Percentiles rank a stretch among this genome's conserved stretches.
Conservation (phyloP, 2,329 filamentous ascomycete species). For the Talaromyces marneffei region DNA sequence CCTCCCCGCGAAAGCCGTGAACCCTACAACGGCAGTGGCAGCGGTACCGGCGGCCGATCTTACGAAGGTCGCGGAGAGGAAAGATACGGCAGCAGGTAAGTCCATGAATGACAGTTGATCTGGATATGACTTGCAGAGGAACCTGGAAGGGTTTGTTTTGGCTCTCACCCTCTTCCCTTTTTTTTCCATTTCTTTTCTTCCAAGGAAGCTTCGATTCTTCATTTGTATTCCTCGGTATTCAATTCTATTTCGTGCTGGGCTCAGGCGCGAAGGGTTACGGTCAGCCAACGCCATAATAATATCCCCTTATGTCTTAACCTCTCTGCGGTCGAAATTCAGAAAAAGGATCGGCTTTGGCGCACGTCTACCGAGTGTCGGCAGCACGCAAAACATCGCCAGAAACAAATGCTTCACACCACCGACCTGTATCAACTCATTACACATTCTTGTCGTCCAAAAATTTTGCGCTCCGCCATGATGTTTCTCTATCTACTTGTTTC, state of each 20-base stretch:
- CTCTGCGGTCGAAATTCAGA: conserved; percentile 25
- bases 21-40: conserved; percentile 28
- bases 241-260: conserved; percentile 25
- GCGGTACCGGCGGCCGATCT: conserved; percentile 32
- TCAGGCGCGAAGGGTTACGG: conserved; percentile 32
- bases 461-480: conserved; percentile 34
- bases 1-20: conserved; percentile 27
- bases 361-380: conserved; percentile 30
- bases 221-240: conserved; percentile 30
- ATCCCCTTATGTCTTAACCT: conserved; percentile 19
- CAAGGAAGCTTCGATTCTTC: conserved; percentile 21
- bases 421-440: conserved; percentile 26
- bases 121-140: conserved; percentile 13
- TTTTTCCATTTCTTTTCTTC: conserved; percentile 10
- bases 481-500: conserved; percentile 32
- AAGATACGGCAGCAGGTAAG: conserved; percentile 39
- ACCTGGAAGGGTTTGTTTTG: conserved; percentile 16
- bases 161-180: conserved; percentile 17
- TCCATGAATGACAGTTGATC: conserved; percentile 18
- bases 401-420: conserved; percentile 23
- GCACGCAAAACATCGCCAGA: conserved; percentile 30
- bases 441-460: conserved; percentile 26
- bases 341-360: conserved; percentile 28
- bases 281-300: conserved; percentile 24
- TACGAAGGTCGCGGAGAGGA: conserved; percentile 36